Evolutionary conservation across 352 stramenopile genomes (phyloP), one percentile per base, ranked within the genome.

Genomic region (Pythium myriotylum): DNA sequence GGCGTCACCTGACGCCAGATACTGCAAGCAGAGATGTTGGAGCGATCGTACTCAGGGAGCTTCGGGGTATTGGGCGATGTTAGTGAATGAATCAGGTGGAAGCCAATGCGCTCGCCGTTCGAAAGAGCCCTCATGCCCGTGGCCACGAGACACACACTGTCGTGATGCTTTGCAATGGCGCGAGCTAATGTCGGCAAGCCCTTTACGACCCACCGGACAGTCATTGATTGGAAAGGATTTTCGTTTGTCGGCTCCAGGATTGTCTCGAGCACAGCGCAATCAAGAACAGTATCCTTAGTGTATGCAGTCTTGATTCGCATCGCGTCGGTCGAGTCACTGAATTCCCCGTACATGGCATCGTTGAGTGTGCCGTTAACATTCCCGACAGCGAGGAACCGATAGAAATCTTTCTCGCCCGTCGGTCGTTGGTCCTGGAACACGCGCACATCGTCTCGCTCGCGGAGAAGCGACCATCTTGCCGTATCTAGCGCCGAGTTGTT

Each of bases 271-370:
- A 89, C 73, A 5, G 76, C 77, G 14, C 69, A 67, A 51, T 82
- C 63, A n/a, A 69, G 65, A 10, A 79, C 37, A 52, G 79, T 68
- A 43, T 85, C 72, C 19, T 68, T 45, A 12, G 76, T 62, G 52
- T 86, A 86, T 10, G 71, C 63, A 12, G 70, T 82, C 29, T 82
- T 83, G n/a, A 88, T 33, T 8, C 76, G 76, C 74, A 87, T 85
- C 2, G 46, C 51, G 5, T 84, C 74, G 12, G 66, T 47, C 8
- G 72, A 74, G 5, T 71, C 57, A 12, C 62, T 67, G 24, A 86
- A 43, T n/a, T 68, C 59, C 16, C 81, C 81, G 59, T 81, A 86
- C 72, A 91, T 80, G n/a, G 70, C 73, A 40, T 91, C 81, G 23
- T 88, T 55, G 0, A 91, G 47, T 13, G 67, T 73, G 14, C 77